Base-by-base conservation (phyloP, 75 land plant genomes). In the Pseudotsuga menziesii region DNA sequence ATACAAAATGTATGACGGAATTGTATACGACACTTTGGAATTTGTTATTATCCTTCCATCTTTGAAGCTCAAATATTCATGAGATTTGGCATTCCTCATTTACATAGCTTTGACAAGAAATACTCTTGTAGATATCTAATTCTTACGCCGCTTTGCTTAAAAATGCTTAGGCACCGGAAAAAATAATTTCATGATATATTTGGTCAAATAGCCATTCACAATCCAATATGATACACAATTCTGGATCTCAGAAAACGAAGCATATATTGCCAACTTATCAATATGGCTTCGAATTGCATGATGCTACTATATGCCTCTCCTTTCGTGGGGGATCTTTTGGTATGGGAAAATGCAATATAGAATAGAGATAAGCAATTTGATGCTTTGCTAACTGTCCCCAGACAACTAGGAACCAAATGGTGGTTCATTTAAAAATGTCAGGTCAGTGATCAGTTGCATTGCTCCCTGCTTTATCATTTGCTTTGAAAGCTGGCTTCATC, bases 361-460 rank as follows among this genome's bases (percentile, higher is more conserved):
- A 67, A 67, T 39, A n/a, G 3, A 69, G 14, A 41, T n/a, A 20
- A 69, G 22, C 48, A 41, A 69, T 69, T 19, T 3, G 41, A 41
- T 41, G 52, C 72, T 69, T 69, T 41, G 72, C 35, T 69, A n/a
- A 41, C 35, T 69, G 20, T 23, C 52, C 41, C 25, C 8, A 41
- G n/a, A 69, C n/a, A 39, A 20, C 52, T 8, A 69, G 41, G 48
- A 11, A 69, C 4, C 54, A 69, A 69, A 69, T 69, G 17, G 19
- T 20, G n/a, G 26, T 41, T 36, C 52, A 9, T 12, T 12, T 69
- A 2, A 41, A 41, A 5, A 36, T 20, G 54, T 20, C 9, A 69
- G 23, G 72, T 73, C 75, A 73, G 75, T 73, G 75, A 55, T 73
- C 75, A 54, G 57, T 55, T 55, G n/a, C 20, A 56, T 27, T 56